Evolutionary conservation across 2,329 filamentous ascomycete genomes (phyloP), one percentile per base, ranked within the genome.

Genomic region (Lecanicillium sp.): DNA sequence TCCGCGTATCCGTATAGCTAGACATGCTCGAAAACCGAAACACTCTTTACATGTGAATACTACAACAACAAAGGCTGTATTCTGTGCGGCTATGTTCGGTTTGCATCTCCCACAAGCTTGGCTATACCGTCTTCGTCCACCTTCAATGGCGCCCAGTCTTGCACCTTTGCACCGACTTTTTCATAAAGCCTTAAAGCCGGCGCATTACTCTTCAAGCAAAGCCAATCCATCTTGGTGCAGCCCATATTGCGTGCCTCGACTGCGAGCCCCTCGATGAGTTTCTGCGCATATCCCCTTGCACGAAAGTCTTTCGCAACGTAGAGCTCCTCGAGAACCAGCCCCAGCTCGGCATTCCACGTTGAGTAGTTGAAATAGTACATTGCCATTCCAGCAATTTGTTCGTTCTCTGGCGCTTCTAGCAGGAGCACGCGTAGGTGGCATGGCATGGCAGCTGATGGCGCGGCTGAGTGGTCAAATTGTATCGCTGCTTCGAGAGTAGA

Each of bases 331-430:
- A 46, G 29, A 28, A 19, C 38, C 18, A 46, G 16, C 2, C 44
- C 44, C 14, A 40, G 36, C 15, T 28, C 37, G 3, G 43, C 42
- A 11, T 17, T 18, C 44, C 44, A 46, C 3, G 44, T 41, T 17
- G 44, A 43, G 40, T 40, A 43, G 28, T 40, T 45, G 37, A 40
- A 38, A 33, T 35, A 43, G 35, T 37, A 46, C 17, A 46, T 42
- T n/a, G 38, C 34, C 36, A 38, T 34, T 27, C 40, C 45, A 9
- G 43, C 43, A 3, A 37, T 12, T 9, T 31, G 7, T 25, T 25
- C 22, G 22, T 11, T 25, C 22, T 25, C 22, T 6, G 22, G 22
- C 6, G 22, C 22, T 25, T 25, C 22, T 6, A 25, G 22, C 7
- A 25, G 22, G 7, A 25, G 22, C 22, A 25, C 22, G 22, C 22